These are phyloP conservation scores for Penicillium sp. DNA, from an alignment of 2,329 filamentous ascomycete species.

Conservation along the genomic window DNA sequence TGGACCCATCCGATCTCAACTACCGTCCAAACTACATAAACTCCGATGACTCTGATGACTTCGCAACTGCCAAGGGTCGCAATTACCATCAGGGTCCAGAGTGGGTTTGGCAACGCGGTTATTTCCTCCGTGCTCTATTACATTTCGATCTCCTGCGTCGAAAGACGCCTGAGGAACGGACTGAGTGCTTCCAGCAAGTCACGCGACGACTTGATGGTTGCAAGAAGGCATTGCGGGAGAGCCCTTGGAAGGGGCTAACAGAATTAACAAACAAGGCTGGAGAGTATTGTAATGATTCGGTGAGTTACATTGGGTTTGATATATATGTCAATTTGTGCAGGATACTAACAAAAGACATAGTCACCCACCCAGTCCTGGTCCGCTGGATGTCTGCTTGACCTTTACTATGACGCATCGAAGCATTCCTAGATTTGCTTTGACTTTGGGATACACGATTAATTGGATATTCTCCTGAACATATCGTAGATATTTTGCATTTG, in stretches of 20 bases:
- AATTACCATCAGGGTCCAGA: slow-evolving; percentile 99
- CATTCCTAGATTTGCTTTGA: slow-evolving; percentile 21
- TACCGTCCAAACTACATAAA: slow-evolving; percentile 96
- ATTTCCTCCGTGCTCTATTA: slow-evolving; percentile 86
- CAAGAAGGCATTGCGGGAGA: slow-evolving; percentile 77
- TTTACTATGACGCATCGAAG: slow-evolving; percentile 84
- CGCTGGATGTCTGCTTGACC: slow-evolving; percentile 85
- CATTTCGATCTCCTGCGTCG: slow-evolving; percentile 82
- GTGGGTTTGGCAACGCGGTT: slow-evolving; percentile 97
- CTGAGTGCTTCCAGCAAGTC: slow-evolving; percentile 92
- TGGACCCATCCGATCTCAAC: slow-evolving; percentile 88
- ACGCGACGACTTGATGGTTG: slow-evolving; percentile 78
- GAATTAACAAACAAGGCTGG: slow-evolving; percentile 93
- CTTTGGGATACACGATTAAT: background rate
- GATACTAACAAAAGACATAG: slow-evolving; percentile 42
- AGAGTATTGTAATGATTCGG: slow-evolving; percentile 79
- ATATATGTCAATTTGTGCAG: slow-evolving; percentile 2
- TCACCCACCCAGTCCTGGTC: slow-evolving; percentile 97
- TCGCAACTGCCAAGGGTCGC: slow-evolving; percentile 85
- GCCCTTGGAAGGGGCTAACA: slow-evolving; percentile 83
- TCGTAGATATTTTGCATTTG: slow-evolving; percentile 2
- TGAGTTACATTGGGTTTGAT: slow-evolving; percentile 45
- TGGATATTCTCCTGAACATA: background rate
- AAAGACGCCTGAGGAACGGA: slow-evolving; percentile 63
- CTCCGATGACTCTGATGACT: slow-evolving; percentile 86